Base-by-base conservation (phyloP, 768 basidiomycete species). In the Trametes cingulata region DNA sequence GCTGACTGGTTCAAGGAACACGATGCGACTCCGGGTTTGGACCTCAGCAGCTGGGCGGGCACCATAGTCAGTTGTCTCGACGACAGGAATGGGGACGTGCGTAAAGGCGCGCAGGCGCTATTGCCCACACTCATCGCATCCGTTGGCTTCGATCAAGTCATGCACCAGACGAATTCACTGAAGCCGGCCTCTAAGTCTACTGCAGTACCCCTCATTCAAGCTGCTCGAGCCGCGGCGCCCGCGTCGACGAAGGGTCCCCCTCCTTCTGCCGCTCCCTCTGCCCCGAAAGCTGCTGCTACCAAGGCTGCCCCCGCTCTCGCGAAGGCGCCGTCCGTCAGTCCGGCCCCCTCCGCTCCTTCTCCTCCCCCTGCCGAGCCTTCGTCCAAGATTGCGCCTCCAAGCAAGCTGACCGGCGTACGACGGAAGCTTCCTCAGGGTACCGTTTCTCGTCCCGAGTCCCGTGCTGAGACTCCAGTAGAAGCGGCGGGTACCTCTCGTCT, bases 151-250 rank as follows among this genome's bases (percentile, higher is more conserved):
- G 91, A 94, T 64, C 85, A 85, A 67, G 87, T 98, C 50, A 79
- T 97, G 79, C 86, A 91, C 36, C 88, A 94, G 74, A 90, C 94
- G 12, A 86, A 82, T 61, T 84, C 86, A 0, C 78, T 99, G 61
- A 99, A 98, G 70, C 90, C 96, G 27, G 97, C 97, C 0, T 95
- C 95, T 10, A 87, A 88, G 55, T 76, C 84, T 42, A 88, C 89
- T 27, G 92, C 94, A 6, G 74, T 90, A 10, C 95, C 95, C 10
- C 78, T 98, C 36, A 93, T 99, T 60, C 91, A 97, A 71, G 88
- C 90, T 12, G 93, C 94, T 33, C 85, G 86, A 22, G 78, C 75
- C 1, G 64, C 71, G 39, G 79, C 83, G 12, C 64, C 78, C n/a
- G 69, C 74, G 68, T 40, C 71, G 1, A 52, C 68, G 13, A 67